Conservation (phyloP, 2,329 filamentous ascomycete genomes). For the Phyllosticta citriasiana region DNA sequence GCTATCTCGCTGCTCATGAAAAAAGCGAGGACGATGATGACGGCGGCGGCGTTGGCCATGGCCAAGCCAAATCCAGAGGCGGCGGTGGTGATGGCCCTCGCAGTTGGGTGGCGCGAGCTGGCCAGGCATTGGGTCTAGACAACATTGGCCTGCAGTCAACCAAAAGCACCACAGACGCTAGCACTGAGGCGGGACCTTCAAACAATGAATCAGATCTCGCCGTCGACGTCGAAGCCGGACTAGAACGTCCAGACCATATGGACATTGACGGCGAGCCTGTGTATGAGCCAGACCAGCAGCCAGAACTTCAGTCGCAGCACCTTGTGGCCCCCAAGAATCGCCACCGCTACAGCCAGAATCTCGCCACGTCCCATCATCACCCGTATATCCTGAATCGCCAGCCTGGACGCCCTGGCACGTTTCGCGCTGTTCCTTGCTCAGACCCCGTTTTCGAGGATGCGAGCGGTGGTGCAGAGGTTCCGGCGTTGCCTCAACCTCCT, state of each 20-base stretch:
- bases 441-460: neutral
- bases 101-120: neutral
- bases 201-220: neutral
- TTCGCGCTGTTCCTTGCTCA: neutral
- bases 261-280: neutral
- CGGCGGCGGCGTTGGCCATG: too few relatives aligned
- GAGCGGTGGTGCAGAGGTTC: neutral
- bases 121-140: neutral
- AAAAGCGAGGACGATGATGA: neutral
- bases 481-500: neutral
- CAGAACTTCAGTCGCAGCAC: neutral
- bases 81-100: neutral
- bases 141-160: neutral
- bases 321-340: neutral
- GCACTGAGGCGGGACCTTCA: neutral
- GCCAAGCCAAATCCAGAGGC: neutral
- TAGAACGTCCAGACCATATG: neutral
- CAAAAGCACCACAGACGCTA: neutral
- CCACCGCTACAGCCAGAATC: neutral
- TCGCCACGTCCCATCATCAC: neutral
- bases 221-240: neutral
- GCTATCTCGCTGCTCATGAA: neutral
- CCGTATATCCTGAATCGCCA: neutral
- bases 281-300: neutral
- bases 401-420: neutral